Evolutionary conservation across 2,329 filamentous ascomycete species (phyloP), one percentile per base, ranked within the genome.

Genomic region (Arthrobotrys pseudoclavata): DNA sequence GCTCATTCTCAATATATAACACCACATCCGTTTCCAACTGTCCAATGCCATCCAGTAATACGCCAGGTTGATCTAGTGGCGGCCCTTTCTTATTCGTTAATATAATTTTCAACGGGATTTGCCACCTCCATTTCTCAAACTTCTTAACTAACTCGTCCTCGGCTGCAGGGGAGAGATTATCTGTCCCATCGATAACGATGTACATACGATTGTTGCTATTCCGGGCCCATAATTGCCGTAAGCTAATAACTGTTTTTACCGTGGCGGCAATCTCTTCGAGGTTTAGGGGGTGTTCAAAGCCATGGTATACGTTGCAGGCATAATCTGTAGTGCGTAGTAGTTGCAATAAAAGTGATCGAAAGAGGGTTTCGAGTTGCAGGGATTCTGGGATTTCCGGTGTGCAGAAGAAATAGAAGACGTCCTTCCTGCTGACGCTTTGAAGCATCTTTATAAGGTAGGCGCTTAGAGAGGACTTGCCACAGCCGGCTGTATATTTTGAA

Each of bases 381-480:
- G 62, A 66, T 9, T 66, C 62, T 40, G 62, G 62, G 20, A 66
- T 53, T 12, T 53, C 62, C 9, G 62, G 62, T 4, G 45, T 53
- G 29, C 62, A 66, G 29, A 66, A 66, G 22, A 66, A 66, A 10
- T 40, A 66, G 47, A 66, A 40, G 18, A 66, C 62, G 7, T 53
- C n/a, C 9, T 66, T 26, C 22, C 18, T 40, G 45, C 34, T 24
- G 13, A 53, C 24, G 4, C n/a, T 22, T 37, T 53, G 62, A 1
- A 66, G 62, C 47, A 66, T 34, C 20, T 31, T 48, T 47, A 66
- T 50, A 2, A 66, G 13, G n/a, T 66, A 18, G 20, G 29, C 62
- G 15, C 24, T 42, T 18, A 52, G 13, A 7, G 62, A 13, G 13
- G 62, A 66, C 34, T 66, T 66, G 26, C 62, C 62, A 13, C 42